phyloP scores from a whole-genome alignment of 768 basidiomycete genomes.

The Xerocomellus chrysenteron region DNA sequence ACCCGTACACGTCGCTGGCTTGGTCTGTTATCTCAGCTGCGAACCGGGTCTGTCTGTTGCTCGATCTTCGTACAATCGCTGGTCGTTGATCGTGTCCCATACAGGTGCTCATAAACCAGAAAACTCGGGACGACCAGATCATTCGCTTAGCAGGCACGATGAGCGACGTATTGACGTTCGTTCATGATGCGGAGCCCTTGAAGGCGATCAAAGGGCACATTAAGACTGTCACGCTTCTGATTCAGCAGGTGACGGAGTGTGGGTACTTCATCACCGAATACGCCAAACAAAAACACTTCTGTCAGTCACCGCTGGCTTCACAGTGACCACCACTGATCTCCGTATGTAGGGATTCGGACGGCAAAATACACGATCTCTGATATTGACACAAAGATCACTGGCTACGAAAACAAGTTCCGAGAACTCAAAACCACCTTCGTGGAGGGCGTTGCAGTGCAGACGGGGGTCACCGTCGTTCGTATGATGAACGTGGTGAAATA shows the following conservation, averaged over 20 bases:
- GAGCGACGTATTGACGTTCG: background rate
- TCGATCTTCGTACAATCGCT: too few species aligned
- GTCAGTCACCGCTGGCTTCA: background rate
- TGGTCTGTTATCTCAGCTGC: background rate
- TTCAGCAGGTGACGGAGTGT: background rate
- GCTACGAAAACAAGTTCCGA: background rate
- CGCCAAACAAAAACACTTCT: background rate
- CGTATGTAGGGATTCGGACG: background rate
- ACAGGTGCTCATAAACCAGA: background rate
- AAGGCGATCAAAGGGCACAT: background rate
- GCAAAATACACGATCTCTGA: background rate
- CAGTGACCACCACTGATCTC: background rate
- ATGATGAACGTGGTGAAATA: background rate
- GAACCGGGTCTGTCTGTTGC: background rate
- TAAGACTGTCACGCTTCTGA: background rate
- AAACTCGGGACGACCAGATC: too few species aligned
- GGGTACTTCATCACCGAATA: constrained; percentile 3
- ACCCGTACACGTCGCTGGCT: background rate
- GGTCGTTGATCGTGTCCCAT: background rate
- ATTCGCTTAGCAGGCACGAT: too few species aligned
- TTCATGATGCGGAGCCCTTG: background rate
- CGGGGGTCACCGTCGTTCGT: background rate
- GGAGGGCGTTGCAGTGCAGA: background rate
- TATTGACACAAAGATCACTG: background rate
- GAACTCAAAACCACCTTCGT: background rate